Base-by-base conservation (phyloP, 2,329 filamentous ascomycete species). In the Emergomyces orientalis region DNA sequence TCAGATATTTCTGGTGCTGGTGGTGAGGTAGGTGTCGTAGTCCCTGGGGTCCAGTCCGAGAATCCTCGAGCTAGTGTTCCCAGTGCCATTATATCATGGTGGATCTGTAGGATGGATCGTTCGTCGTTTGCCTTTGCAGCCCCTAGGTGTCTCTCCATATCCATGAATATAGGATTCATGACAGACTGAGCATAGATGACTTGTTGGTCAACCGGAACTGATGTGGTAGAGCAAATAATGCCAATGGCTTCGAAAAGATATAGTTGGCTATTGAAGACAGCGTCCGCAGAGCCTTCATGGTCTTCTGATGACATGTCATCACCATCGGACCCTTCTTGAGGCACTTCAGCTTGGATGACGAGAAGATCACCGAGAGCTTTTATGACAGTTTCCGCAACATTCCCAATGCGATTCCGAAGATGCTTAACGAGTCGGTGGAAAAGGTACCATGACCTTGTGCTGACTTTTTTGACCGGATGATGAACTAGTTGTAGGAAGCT, bases 251-350 rank as follows among this genome's bases (percentile, higher is more conserved):
- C 94, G 69, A 96, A 99, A 0, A 99, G 84, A 73, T 92, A 95
- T 5, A 97, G 82, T 72, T 99, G 94, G 71, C 89, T 91, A 64
- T 84, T 90, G 77, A 99, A 99, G 1, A 94, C 81, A 11, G 91
- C 89, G 76, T 97, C 90, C n/a, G 89, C 88, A 25, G 89, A 92
- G 68, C 92, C 88, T 64, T 96, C 91, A 52, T 89, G 90, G 72
- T 96, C 90, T 67, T 96, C 91, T 0, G 93, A 97, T 1, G 91
- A 96, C 86, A 96, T 94, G 73, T 97, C 93, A 70, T 96, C 91
- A 61, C 94, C 90, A 59, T 85, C 84, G 13, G 85, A 85, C 63
- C 88, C 86, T 59, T 89, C 88, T 58, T 87, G 86, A 1, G 91
- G 86, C 3, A 96, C 79, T 76, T 97, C 91, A 1, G 94, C 94